A percentile compares a stretch with the other conserved stretches of the same genome.
Evolutionary conservation across 495 filamentous ascomycete genomes (phyloP).

Genomic region (Aspergillus leporis): DNA sequence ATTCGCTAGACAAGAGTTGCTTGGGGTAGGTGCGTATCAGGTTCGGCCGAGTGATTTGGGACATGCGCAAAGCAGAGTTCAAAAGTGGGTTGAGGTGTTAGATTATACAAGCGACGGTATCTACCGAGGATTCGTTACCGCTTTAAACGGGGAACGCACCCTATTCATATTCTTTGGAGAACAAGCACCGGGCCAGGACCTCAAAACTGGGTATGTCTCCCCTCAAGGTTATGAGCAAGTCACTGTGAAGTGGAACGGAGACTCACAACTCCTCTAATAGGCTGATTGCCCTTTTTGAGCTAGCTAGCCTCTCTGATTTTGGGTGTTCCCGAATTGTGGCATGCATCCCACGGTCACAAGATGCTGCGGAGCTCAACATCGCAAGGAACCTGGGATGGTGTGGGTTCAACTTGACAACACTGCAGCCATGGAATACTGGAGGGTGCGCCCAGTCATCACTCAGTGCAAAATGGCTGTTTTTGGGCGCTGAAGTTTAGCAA

Average conservation of each 20-base stretch:
- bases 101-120: conserved; percentile 81
- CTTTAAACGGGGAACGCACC: conserved; percentile 60
- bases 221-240: not conserved
- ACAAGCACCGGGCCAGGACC: conserved; percentile 63
- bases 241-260: not conserved
- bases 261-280: conserved; percentile 41
- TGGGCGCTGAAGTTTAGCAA: conserved; percentile 75
- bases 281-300: conserved; percentile 86
- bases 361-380: conserved; percentile 60
- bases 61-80: conserved; percentile 39
- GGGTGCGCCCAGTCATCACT: conserved; percentile 49
- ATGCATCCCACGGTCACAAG: conserved; percentile 69
- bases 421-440: conserved; percentile 64
- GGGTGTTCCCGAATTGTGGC: conserved; percentile 75
- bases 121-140: conserved; percentile 81
- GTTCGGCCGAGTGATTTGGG: conserved; percentile 28
- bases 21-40: conserved; percentile 71
- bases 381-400: conserved; percentile 88
- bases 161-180: conserved; percentile 88
- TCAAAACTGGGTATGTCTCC: conserved; percentile 81
- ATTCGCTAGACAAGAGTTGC: conserved; percentile 61
- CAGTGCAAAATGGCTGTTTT: conserved; percentile 78
- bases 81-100: conserved; percentile 76
- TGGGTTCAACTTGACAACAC: conserved; percentile 78
- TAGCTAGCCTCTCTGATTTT: conserved; percentile 68